These are phyloP conservation scores for Pseudoturritis turrita DNA, from an alignment of 345 rosid genomes.

Conservation along the genomic window DNA sequence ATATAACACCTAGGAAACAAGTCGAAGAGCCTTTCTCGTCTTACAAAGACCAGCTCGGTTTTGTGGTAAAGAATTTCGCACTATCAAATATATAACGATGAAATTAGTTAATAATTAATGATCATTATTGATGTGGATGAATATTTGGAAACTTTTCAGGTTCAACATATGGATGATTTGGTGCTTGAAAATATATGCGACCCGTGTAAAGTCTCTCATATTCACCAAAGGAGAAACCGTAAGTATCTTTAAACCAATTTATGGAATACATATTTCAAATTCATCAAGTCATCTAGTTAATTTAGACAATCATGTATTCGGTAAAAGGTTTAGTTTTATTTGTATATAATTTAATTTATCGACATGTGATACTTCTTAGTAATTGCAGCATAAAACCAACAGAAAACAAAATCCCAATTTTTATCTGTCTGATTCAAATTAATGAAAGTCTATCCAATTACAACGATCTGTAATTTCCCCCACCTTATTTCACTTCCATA, in stretches of 20 bases:
- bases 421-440: too few species aligned
- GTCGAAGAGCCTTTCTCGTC: conserved; percentile 80
- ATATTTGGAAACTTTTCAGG: conserved; percentile 51
- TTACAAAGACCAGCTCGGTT: conserved; percentile 95
- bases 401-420: too few species aligned
- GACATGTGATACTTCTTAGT: background rate
- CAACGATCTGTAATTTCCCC: too few species aligned
- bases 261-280: background rate
- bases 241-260: conserved; percentile 28
- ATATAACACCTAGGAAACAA: conserved; percentile 60
- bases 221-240: conserved; percentile 94
- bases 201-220: conserved; percentile 85
- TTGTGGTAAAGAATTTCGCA: conserved; percentile 50
- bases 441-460: too few species aligned
- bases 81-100: background rate
- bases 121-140: background rate
- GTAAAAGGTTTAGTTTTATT: too few species aligned
- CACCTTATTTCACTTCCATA: too few species aligned
- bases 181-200: conserved; percentile 94
- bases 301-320: background rate
- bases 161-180: conserved; percentile 93
- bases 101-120: background rate
- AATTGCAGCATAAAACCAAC: too few species aligned
- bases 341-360: background rate
- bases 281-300: background rate